Evolutionary conservation across 805 yeast genomes (phyloP), one percentile per base, ranked within the genome.

Genomic region (Saccharomycopsis vini): DNA sequence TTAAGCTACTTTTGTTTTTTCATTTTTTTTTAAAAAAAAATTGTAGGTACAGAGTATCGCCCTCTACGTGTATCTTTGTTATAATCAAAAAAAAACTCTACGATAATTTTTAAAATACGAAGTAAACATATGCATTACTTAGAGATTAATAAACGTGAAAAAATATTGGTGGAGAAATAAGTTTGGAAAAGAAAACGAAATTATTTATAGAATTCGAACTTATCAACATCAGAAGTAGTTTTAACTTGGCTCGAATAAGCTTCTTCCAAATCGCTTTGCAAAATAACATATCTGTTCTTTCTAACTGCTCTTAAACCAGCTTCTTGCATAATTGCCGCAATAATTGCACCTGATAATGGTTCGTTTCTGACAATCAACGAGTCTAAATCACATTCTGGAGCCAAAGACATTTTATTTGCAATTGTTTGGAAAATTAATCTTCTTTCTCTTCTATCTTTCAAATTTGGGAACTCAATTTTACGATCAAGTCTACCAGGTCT

Each of bases 281-380:
- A 71, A 53, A 92, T 94, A 65, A 92, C 95, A 63, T 94, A 92
- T 67, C 99, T 77, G 65, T 92, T 92, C 69, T 90, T 92, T 69
- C 99, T 83, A 38, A 92, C 97, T 2, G 99, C 99, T 55, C 98
- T 79, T 54, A 92, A 74, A 54, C 99, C 99, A 23, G 99, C 99
- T 67, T 94, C 99, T 73, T 92, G 99, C 98, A 92, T 92, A 54
- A 92, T 90, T 15, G 98, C 98, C 13, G 99, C 97, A 60, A 92
- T 92, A 45, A 90, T 76, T 10, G 95, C 98, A 59, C 99, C 99
- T 30, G 96, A 86, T 47, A 94, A 70, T 33, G 98, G 95, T 62
- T 92, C 98, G 60, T 92, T 92, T 64, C 99, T 82, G 56, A 88
- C 77, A 54, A 92, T 90, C 55, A 92, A 74, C 19, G 96, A 82